A percentile compares a stretch with the other conserved stretches of the same genome.
Evolutionary conservation across 169 alveolate species (phyloP).

Genomic region (Cytauxzoon felis): DNA sequence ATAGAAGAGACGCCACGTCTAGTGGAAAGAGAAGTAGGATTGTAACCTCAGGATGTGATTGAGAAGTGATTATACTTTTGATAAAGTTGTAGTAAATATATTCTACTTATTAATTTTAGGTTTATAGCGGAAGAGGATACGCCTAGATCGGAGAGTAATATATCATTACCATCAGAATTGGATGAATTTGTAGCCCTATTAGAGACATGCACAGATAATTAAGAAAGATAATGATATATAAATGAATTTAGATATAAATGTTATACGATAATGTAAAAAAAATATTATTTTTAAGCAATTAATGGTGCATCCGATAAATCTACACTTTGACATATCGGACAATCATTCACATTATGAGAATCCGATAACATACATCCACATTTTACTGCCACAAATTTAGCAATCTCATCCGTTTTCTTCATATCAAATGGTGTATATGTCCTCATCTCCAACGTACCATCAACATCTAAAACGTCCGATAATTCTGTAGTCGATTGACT

Average conservation of each 20-base stretch:
- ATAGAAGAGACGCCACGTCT: too few species aligned
- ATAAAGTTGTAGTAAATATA: too few species aligned
- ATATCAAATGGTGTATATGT: conserved; percentile 58
- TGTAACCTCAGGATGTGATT: too few species aligned
- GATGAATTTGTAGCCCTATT: conserved; percentile 55
- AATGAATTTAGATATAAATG: too few species aligned
- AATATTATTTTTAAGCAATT: conserved; percentile 21
- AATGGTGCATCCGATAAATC: conserved; percentile 67
- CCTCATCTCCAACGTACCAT: conserved; percentile 30
- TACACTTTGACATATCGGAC: conserved; percentile 51
- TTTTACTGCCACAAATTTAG: conserved; percentile 41
- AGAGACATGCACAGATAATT: conserved; percentile 8
- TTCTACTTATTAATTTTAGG: too few species aligned
- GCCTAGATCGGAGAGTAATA: too few species aligned
- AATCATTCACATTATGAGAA: conserved; percentile 37
- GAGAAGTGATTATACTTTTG: too few species aligned
- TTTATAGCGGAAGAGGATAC: too few species aligned
- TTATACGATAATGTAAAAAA: conserved; percentile 7
- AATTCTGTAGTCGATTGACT: conserved; percentile 2
- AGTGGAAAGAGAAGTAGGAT: too few species aligned
- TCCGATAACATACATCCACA: conserved; percentile 50
- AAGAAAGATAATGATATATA: background rate
- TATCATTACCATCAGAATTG: conserved; percentile 19
- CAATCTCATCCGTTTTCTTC: conserved; percentile 57
- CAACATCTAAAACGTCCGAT: background rate